These are phyloP conservation scores for Paspalum vaginatum DNA, from an alignment of 176 grass and related monocot genomes.

Conservation along the genomic window DNA sequence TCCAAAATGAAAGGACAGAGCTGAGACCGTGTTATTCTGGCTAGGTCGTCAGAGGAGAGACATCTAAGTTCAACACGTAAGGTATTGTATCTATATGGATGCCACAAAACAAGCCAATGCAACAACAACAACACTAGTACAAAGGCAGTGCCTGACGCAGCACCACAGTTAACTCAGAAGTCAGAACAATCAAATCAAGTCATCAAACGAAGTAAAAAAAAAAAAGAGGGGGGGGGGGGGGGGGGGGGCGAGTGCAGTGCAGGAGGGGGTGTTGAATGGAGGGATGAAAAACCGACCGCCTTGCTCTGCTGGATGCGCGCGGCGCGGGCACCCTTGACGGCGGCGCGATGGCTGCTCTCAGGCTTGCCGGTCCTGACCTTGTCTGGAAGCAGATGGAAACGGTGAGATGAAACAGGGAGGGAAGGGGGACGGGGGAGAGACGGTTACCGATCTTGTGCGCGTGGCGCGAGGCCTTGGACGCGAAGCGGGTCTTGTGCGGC, in stretches of 20 bases:
- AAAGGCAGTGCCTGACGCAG: not conserved
- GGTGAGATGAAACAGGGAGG: not conserved
- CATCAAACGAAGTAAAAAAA: not conserved
- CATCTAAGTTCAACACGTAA: not conserved
- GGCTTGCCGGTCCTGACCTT: slow-evolving; percentile 63
- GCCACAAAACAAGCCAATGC: not conserved
- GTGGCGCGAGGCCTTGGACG: slow-evolving; percentile 87
- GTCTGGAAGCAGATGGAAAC: slow-evolving; percentile 42
- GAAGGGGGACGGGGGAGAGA: not conserved
- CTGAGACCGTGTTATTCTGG: not conserved
- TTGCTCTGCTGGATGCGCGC: slow-evolving; percentile 85
- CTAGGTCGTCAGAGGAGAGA: not conserved
- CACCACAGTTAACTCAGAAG: not conserved
- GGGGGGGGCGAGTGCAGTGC: too few species aligned
- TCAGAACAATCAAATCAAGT: not conserved
- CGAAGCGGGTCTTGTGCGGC: slow-evolving; percentile 86
- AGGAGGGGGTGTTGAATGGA: too few species aligned
- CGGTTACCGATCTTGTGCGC: slow-evolving; percentile 56
- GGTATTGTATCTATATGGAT: not conserved
- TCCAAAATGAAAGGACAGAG: not conserved
- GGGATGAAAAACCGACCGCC: slow-evolving; percentile 46
- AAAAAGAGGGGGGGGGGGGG: not conserved
- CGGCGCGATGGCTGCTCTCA: slow-evolving; percentile 48
- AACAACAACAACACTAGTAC: not conserved
- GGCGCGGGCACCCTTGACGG: slow-evolving; percentile 68